phyloP scores from a whole-genome alignment of 176 grass and related monocot genomes.

The Oryza nivara region DNA sequence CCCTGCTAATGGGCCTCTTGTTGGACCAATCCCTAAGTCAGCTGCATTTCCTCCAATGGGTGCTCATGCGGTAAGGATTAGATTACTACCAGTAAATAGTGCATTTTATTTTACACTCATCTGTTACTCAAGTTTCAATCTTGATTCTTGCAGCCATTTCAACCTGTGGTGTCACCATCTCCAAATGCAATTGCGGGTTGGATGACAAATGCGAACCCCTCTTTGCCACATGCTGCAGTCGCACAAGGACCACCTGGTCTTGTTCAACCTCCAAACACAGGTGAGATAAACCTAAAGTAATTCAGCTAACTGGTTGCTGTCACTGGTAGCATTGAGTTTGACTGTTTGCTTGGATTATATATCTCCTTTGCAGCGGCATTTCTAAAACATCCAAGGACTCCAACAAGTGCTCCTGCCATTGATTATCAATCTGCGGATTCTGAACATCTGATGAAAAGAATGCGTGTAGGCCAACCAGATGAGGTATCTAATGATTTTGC shows the following conservation, averaged over 20 bases:
- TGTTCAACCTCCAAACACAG: constrained; percentile 82
- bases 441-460: constrained; percentile 98
- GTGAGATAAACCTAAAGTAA: constrained; percentile 46
- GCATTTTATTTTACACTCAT: constrained; percentile 6
- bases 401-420: constrained; percentile 76
- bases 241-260: constrained; percentile 90
- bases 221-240: constrained; percentile 77
- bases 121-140: constrained; percentile 33
- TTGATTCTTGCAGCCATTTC: constrained; percentile 76
- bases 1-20: constrained; percentile 84
- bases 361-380: constrained; percentile 72
- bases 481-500: constrained; percentile 61
- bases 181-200: constrained; percentile 95
- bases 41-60: constrained; percentile 91
- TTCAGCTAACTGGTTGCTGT: constrained; percentile 24
- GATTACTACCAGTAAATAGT: not conserved
- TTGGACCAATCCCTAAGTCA: constrained; percentile 90
- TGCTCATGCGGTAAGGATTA: constrained; percentile 76
- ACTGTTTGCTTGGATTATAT: constrained; percentile 27
- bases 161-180: constrained; percentile 91
- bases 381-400: constrained; percentile 93
- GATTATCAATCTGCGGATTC: constrained; percentile 99
- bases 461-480: constrained; percentile 90
- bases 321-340: constrained; percentile 20
- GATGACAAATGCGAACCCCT: constrained; percentile 96